Conservation (phyloP, 805 yeast species). For the Wickerhamiella qilinensis region DNA sequence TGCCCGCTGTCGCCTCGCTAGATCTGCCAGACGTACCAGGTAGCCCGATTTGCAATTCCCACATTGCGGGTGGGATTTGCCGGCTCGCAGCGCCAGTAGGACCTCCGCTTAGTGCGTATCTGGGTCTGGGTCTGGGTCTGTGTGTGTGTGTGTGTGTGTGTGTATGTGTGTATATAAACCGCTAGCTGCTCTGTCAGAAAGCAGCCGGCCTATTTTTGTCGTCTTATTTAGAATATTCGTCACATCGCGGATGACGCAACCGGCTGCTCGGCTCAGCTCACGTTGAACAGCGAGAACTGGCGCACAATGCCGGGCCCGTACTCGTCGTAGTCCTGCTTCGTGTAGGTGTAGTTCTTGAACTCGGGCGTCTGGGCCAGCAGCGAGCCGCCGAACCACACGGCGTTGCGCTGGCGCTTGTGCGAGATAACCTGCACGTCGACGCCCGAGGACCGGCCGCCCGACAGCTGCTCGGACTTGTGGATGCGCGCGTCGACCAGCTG, state of each 20-base stretch:
- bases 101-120: no score
- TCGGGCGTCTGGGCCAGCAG: conserved; percentile 93
- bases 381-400: conserved; percentile 99
- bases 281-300: conserved; percentile 86
- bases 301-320: conserved; percentile 96
- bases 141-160: no score
- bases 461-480: conserved; percentile 56
- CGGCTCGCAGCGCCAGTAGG: no score
- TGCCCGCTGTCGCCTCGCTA: no score
- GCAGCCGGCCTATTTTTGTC: no score
- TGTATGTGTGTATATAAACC: no score
- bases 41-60: no score
- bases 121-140: no score
- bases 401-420: conserved; percentile 94
- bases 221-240: conserved; percentile 19
- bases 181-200: no score
- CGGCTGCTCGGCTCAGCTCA: conserved; percentile 24
- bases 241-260: no score
- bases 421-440: conserved; percentile 93
- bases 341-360: conserved; percentile 89
- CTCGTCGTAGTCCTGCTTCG: conserved; percentile 94
- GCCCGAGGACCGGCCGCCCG: conserved; percentile 71
- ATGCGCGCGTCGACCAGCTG: conserved; percentile 78
- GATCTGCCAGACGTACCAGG: no score
- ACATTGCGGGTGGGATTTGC: no score